Conservation (phyloP, 1,284 basidiomycete genomes). For the Sutorius eximius region DNA sequence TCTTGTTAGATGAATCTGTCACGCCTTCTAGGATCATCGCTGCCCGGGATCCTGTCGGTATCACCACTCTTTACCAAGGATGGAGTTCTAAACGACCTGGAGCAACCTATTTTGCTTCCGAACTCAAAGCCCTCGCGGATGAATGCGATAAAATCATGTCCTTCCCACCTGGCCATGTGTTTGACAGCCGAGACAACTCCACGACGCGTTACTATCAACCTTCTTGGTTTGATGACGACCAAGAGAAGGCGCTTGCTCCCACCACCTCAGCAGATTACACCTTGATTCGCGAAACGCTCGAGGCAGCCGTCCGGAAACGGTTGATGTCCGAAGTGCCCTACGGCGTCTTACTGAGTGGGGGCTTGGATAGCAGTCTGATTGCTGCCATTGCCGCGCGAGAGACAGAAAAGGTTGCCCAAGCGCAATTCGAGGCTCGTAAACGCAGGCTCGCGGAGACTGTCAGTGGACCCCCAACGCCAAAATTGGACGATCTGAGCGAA, state of each 20-base stretch:
- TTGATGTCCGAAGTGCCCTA: constrained; percentile 99
- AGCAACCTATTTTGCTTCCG: constrained; percentile 90
- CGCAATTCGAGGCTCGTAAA: constrained; percentile 72
- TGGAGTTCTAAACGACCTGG: constrained; percentile 86
- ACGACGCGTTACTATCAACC: constrained; percentile 85
- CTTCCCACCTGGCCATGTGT: constrained; percentile 97
- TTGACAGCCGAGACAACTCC: constrained; percentile 77
- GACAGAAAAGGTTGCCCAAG: constrained; percentile 88
- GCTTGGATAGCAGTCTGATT: constrained; percentile 94
- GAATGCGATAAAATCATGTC: constrained; percentile 95
- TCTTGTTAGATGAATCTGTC: constrained; percentile 91
- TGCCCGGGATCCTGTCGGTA: constrained; percentile 96
- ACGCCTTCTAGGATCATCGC: constrained; percentile 90
- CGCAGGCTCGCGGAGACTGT: constrained; percentile 51
- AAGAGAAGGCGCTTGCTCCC: constrained; percentile 59
- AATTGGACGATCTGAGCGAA: constrained; percentile 46
- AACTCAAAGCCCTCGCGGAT: constrained; percentile 90
- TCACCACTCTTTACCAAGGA: constrained; percentile 98
- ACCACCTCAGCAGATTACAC: constrained; percentile 69
- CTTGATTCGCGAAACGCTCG: constrained; percentile 78
- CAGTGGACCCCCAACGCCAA: constrained; percentile 62
- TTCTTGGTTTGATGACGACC: constrained; percentile 81
- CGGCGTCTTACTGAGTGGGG: constrained; percentile 94
- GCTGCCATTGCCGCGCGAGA: constrained; percentile 96
- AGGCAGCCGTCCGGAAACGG: constrained; percentile 92